Conservation (phyloP, 495 filamentous ascomycete genomes). For the Talaromyces liani region DNA sequence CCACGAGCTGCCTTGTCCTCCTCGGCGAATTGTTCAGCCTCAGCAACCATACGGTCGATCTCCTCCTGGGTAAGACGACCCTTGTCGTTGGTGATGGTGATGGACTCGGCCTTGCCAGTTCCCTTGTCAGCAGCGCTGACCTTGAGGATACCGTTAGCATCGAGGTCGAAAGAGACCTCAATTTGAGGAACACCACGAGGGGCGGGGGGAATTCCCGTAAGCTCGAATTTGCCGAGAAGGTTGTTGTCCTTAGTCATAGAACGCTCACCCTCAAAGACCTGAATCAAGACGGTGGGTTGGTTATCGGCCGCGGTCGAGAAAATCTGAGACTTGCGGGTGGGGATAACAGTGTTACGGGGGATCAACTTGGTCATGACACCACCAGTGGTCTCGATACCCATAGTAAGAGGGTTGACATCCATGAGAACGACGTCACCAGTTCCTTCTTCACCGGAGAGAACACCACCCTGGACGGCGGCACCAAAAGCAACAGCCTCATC, state of each 20-base stretch:
- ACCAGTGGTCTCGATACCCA: conserved; percentile 97
- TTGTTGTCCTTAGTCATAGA: conserved; percentile 97
- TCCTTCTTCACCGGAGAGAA: conserved; percentile 80
- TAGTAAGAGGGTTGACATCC: conserved; percentile 96
- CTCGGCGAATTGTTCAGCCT: conserved; percentile 96
- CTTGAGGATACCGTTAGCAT: conserved; percentile 97
- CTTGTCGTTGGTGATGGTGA: conserved; percentile 98
- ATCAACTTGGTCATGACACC: conserved; percentile 99
- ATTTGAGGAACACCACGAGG: conserved; percentile 96
- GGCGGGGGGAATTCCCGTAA: conserved; percentile 88
- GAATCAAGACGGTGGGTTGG: conserved; percentile 94
- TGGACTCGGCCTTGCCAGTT: conserved; percentile 91
- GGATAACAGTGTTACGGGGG: conserved; percentile 89
- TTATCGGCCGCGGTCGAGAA: conserved; percentile 98
- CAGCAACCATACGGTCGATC: conserved; percentile 95
- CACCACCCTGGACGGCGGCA: conserved; percentile 94
- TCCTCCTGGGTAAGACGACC: conserved; percentile 92
- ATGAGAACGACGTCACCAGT: conserved; percentile 78
- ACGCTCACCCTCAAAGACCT: conserved; percentile 95
- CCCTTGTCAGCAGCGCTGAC: conserved; percentile 94
- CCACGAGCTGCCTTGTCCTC: conserved; percentile 96
- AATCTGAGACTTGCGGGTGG: conserved; percentile 94
- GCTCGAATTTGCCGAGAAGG: conserved; percentile 93
- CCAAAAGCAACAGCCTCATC: conserved; percentile 98
- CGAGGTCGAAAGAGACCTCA: conserved; percentile 94